These are phyloP conservation scores for Mortierella sp. DNA, from an alignment of 371 early-diverging fungal genomes.

Conservation along the genomic window DNA sequence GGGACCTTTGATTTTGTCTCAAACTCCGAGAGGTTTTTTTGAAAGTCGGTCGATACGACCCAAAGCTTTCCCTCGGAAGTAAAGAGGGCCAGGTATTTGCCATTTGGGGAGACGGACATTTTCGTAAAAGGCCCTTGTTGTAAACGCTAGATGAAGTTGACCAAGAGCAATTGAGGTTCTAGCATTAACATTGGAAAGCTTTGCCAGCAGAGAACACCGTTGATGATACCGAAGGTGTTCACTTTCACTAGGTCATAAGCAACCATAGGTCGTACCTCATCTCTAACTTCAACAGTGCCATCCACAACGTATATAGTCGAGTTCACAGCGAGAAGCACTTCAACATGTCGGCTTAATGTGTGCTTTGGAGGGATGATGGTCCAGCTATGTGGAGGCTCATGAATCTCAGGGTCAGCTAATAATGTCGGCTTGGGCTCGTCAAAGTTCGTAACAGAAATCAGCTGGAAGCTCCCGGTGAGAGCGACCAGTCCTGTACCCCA, in stretches of 20 bases:
- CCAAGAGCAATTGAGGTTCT: neutral
- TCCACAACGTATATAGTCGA: slow-evolving; percentile 86
- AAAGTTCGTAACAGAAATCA: slow-evolving; percentile 86
- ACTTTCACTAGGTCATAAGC: neutral
- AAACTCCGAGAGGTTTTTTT: slow-evolving; percentile 90
- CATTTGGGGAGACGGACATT: slow-evolving; percentile 93
- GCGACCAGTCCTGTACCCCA: slow-evolving; percentile 93
- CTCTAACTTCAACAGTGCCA: slow-evolving; percentile 75
- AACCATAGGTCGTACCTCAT: slow-evolving; percentile 70
- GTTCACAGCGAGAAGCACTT: slow-evolving; percentile 85
- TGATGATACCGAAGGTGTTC: neutral
- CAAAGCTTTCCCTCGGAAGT: slow-evolving; percentile 84
- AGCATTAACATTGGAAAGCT: neutral
- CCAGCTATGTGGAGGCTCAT: slow-evolving; percentile 86
- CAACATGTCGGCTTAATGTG: slow-evolving; percentile 89
- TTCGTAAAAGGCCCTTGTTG: slow-evolving; percentile 91
- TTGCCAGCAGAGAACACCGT: neutral
- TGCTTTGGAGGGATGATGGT: slow-evolving; percentile 88
- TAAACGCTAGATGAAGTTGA: slow-evolving; percentile 61
- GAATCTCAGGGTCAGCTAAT: slow-evolving; percentile 83
- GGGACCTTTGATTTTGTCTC: slow-evolving; percentile 72
- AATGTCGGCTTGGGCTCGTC: slow-evolving; percentile 84
- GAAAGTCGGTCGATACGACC: slow-evolving; percentile 96
- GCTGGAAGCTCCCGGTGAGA: slow-evolving; percentile 81
- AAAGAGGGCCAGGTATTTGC: slow-evolving; percentile 89